Conservation (phyloP, 441 rosid species). For the Mallotus japonicus region DNA sequence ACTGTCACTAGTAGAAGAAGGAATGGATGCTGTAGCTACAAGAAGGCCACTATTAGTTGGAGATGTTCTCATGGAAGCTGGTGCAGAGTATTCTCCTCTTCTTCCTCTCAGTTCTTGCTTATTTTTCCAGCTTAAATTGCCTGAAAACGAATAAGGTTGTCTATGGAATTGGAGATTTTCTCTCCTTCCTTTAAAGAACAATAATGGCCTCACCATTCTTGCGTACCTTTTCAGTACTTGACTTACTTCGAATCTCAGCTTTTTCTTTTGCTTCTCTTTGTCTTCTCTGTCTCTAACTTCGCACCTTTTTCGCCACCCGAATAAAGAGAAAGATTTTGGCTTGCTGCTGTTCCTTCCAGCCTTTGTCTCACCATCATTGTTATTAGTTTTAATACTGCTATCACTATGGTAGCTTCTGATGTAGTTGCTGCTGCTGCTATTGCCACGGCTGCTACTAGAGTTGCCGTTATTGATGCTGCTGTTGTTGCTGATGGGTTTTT, state of each 20-base stretch:
- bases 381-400: constrained; percentile 10
- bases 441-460: constrained; percentile 8
- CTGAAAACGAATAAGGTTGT: constrained; percentile 53
- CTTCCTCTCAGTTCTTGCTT: constrained; percentile 50
- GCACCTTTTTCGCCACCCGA: constrained; percentile 57
- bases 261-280: constrained; percentile 53
- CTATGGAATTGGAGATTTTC: constrained; percentile 43
- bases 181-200: constrained; percentile 52
- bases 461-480: constrained; percentile 10
- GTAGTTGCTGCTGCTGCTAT: neutral
- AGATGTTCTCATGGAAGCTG: constrained; percentile 85
- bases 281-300: constrained; percentile 38
- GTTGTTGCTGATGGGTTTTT: constrained; percentile 12
- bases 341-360: constrained; percentile 32
- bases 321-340: constrained; percentile 65
- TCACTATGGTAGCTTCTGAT: constrained; percentile 4
- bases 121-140: constrained; percentile 37
- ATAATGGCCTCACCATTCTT: constrained; percentile 57
- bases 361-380: constrained; percentile 18
- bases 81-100: constrained; percentile 67
- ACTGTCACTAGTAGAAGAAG: constrained; percentile 58
- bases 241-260: constrained; percentile 53
- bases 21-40: constrained; percentile 40
- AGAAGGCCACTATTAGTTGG: constrained; percentile 83
- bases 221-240: constrained; percentile 57